Base-by-base conservation (phyloP, 768 basidiomycete species). In the Podaxis rugospora region DNA sequence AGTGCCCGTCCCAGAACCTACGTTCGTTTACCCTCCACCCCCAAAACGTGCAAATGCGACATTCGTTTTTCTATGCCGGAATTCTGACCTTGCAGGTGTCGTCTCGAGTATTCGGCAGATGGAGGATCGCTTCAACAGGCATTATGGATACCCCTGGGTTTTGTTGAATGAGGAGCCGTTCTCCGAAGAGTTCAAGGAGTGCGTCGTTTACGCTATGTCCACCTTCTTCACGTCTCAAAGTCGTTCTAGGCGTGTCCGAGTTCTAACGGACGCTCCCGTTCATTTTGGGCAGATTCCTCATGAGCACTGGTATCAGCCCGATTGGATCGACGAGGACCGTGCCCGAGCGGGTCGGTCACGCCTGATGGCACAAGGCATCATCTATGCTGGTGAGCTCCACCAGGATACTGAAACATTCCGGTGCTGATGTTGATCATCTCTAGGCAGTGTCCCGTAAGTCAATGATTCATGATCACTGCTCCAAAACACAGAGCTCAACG, bases 91-190 rank as follows among this genome's bases (percentile, higher is more conserved):
- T n/a, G 63, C 70, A 35, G 80, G 80, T 25, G 82, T 82, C 36
- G 69, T 83, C 32, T 74, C 80, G 32, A 85, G 83, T 60, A 84
- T 89, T 62, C 81, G 82, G 63, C 82, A 84, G 62, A 78, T 88
- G 72, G 95, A 98, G 75, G 87, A 91, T 66, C 77, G 89, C 28
- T 96, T 95, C 75, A 98, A 98, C 76, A 79, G 77, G 63, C 78
- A 83, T 63, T 86, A 85, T 64, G 74, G 74, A 13, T 94, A 94
- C 71, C 90, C 91, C 7, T 94, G 88, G 76, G 84, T 90, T n/a
- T 84, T 94, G 67, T 78, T 95, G 40, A 94, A 95, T 70, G 92
- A 95, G 54, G 86, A 86, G 65, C 83, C 83, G 0, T 93, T 92
- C 69, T 80, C 82, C 2, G 84, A 88, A 5, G 83, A 86, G 39